Base-by-base conservation (phyloP, 345 rosid species). In the Carallia brachiata region DNA sequence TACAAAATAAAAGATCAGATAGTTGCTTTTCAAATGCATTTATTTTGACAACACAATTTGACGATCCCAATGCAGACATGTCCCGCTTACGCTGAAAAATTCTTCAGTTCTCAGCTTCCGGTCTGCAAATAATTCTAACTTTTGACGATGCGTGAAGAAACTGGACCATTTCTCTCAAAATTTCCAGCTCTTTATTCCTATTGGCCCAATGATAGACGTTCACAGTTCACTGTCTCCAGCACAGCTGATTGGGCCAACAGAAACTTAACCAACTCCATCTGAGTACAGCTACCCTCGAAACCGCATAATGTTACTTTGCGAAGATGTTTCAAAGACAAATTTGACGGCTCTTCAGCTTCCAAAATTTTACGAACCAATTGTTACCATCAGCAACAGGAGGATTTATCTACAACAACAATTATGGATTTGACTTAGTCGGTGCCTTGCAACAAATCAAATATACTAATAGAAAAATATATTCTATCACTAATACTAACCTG, bases 141-240 rank as follows among this genome's bases (percentile, higher is more conserved):
- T 64, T 44, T 39, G 55, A 36, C 4, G 55, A 63, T 28, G 67
- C 55, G 23, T 34, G 55, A 32, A 47, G n/a, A n/a, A 61, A 63
- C 30, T 9, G 67, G 48, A 7, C 7, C 2, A 40, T 0, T 4
- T 9, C 40, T 10, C 52, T 65, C 58, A 52, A 52, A 5, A 32
- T 30, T 12, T 28, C 17, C 2, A 50, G 19, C 12, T 62, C 30
- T 31, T 16, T 1, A 1, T 9, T 10, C 0, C 8, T 63, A 0
- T 4, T 36, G 19, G 3, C 32, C 7, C 4, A 16, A 40, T 10
- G 34, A 13, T 63, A 3, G 6, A 63, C 5, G 10, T 1, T 1
- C 60, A 52, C 31, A n/a, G n/a, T n/a, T n/a, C n/a, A n/a, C n/a
- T n/a, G 2, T 32, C 53, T 67, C 1, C 0, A 55, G 62, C 6